Base-by-base conservation (phyloP, 2,329 filamentous ascomycete genomes). In the Niveomyces coronatus region DNA sequence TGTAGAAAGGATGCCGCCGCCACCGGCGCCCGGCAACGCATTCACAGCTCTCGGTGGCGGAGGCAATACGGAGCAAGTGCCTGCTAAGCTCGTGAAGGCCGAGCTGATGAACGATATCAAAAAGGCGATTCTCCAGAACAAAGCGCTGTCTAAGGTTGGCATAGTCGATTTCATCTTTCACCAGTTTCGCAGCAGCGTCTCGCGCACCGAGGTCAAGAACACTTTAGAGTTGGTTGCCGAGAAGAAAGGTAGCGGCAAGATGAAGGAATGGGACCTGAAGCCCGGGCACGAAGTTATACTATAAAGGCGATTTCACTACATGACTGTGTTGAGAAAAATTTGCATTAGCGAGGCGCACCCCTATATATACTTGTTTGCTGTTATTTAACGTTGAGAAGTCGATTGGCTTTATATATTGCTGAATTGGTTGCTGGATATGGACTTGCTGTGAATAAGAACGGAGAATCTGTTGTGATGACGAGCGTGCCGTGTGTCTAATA, bases 71-170 rank as follows among this genome's bases (percentile, higher is more conserved):
- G 29, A n/a, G 13, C 47, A 2, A 4, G 49, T 46, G 13, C 38
- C 44, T 3, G 45, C 43, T 3, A 62, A 57, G 37, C 41, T 62
- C 10, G 58, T 62, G 31, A 59, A 62, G 43, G 45, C 55, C 4
- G 62, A 64, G 43, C 49, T 64, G 14, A 44, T 66, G 42, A 53
- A 62, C 37, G 60, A 62, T 20, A 51, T 66, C 36, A 66, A 66
- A 47, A 53, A 56, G 40, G 55, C 60, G 8, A 64, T 67, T 22
- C 48, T 65, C 15, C 51, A 58, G 27, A 61, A 65, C 45, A 58
- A 57, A 32, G 52, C 54, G 8, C 45, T 64, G 9, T 62, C 60
- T 34, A 65, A 64, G 35, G 52, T 57, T 17, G 61, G 61, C 41
- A 63, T 64, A 20, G 47, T 64, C 16, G 62, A 64, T 43, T 53